These are phyloP conservation scores for Trichosporon sp. DNA, from an alignment of 1,284 basidiomycete species.

Conservation along the genomic window DNA sequence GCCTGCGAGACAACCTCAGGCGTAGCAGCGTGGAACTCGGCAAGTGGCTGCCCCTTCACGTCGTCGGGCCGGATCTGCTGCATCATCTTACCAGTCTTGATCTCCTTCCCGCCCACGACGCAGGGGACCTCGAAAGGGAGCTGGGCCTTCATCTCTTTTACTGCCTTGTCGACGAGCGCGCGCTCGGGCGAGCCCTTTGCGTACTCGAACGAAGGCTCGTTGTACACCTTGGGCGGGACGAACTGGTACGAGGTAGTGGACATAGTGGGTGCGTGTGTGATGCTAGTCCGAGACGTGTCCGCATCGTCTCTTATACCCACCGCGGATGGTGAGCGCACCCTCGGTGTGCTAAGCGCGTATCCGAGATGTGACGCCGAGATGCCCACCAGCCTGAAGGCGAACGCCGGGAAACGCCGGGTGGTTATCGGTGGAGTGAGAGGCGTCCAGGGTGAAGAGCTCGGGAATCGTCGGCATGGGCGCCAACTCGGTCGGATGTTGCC, in stretches of 20 bases:
- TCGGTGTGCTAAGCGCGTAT: not conserved
- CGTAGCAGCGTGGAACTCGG: slow-evolving; percentile 87
- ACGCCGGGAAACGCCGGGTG: not conserved
- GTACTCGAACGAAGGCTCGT: not conserved
- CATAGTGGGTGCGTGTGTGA: not conserved
- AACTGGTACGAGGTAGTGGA: not conserved
- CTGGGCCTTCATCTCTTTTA: not conserved
- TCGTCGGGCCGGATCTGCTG: slow-evolving; percentile 68
- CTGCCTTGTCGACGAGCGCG: not conserved
- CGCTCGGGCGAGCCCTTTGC: not conserved
- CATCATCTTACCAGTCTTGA: slow-evolving; percentile 50
- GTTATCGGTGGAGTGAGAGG: not conserved
- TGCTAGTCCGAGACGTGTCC: not conserved
- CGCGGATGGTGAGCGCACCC: not conserved
- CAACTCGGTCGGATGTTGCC: not conserved
- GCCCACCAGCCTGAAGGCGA: not conserved
- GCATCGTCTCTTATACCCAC: not conserved
- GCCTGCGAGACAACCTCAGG: slow-evolving; percentile 72
- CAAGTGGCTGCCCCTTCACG: slow-evolving; percentile 75
- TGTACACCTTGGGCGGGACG: not conserved
- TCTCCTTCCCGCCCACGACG: slow-evolving; percentile 86
- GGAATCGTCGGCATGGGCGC: not conserved
- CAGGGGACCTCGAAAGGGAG: slow-evolving; percentile 86
- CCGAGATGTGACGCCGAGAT: not conserved
- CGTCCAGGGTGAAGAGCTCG: not conserved